phyloP scores from a whole-genome alignment of 1,284 basidiomycete species.

The Ustilago curta region DNA sequence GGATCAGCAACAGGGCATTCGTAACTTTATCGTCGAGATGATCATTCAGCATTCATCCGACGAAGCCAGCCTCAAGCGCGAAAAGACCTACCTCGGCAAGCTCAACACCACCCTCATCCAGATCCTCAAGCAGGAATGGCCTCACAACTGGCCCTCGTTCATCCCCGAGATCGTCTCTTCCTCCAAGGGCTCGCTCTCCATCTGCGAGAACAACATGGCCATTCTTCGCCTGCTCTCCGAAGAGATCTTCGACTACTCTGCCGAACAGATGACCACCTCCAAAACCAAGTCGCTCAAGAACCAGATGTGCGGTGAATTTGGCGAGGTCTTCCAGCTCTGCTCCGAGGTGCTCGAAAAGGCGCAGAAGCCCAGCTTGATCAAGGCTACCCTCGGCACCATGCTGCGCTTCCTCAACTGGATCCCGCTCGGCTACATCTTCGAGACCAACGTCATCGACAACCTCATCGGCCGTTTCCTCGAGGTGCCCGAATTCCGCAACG shows the following conservation, averaged over 20 bases:
- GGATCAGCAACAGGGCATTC: conserved; percentile 82
- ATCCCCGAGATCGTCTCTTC: conserved; percentile 98
- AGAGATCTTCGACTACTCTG: conserved; percentile 98
- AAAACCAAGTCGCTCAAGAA: conserved; percentile 99
- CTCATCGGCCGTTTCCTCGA: conserved; percentile 93
- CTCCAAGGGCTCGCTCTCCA: conserved; percentile 92
- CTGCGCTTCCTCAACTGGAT: conserved; percentile 99
- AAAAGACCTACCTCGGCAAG: conserved; percentile 97
- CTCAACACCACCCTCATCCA: conserved; percentile 95
- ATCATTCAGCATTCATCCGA: conserved; percentile 93
- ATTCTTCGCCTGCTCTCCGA: conserved; percentile 97
- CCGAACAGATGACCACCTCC: conserved; percentile 97
- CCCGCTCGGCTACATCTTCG: conserved; percentile 97
- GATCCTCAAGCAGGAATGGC: conserved; percentile 99
- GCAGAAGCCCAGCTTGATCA: conserved; percentile 95
- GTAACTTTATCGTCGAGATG: conserved; percentile 95
- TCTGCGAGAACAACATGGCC: conserved; percentile 99
- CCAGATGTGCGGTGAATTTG: conserved; percentile 69
- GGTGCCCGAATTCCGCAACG: conserved; percentile 95
- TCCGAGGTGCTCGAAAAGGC: conserved; percentile 94
- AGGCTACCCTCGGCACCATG: conserved; percentile 93
- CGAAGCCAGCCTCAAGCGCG: conserved; percentile 79
- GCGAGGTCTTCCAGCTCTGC: conserved; percentile 69
- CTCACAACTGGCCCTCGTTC: conserved; percentile 98
- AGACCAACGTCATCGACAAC: conserved; percentile 96